Evolutionary conservation across 768 basidiomycete species (phyloP).

Genomic region (Wakefieldia striispora): DNA sequence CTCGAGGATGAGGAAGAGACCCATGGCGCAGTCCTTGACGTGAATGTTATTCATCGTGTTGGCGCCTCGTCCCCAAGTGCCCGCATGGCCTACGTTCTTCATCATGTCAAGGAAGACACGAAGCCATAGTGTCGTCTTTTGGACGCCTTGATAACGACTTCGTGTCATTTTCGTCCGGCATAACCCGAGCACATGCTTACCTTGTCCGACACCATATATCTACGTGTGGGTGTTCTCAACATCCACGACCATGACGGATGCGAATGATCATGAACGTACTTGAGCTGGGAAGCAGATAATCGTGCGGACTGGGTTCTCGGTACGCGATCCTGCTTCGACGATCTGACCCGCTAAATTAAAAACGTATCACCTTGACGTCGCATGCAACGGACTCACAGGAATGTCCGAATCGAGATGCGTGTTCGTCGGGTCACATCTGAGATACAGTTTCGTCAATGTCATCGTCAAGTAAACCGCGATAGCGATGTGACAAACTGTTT

Average conservation of each 20-base stretch:
- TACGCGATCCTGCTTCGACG: conserved; percentile 39
- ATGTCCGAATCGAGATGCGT: conserved; percentile 34
- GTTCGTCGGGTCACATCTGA: conserved; percentile 29
- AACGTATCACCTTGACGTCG: background rate
- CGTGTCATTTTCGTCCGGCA: background rate
- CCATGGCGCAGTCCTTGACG: conserved; percentile 39
- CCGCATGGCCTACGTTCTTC: conserved; percentile 33
- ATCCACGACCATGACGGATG: background rate
- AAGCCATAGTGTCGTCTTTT: conserved; percentile 37
- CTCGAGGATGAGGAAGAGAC: conserved; percentile 36
- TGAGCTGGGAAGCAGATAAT: conserved; percentile 41
- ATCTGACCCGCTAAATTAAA: conserved; percentile 24
- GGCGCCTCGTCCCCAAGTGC: conserved; percentile 43
- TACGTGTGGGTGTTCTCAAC: conserved; percentile 8
- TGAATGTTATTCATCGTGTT: conserved; percentile 40
- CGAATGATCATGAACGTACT: conserved; percentile 14
- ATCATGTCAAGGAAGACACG: conserved; percentile 36
- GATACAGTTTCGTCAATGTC: background rate
- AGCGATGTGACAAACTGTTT: conserved; percentile 14
- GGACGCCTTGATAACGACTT: conserved; percentile 25
- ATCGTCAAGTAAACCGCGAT: background rate
- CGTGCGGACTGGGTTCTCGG: conserved; percentile 41
- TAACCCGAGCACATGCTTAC: conserved; percentile 12
- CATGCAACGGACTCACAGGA: conserved; percentile 16
- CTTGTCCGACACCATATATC: conserved; percentile 44